These are phyloP conservation scores for Quercus wislizeni DNA, from an alignment of 306 rosid species.

Conservation along the genomic window DNA sequence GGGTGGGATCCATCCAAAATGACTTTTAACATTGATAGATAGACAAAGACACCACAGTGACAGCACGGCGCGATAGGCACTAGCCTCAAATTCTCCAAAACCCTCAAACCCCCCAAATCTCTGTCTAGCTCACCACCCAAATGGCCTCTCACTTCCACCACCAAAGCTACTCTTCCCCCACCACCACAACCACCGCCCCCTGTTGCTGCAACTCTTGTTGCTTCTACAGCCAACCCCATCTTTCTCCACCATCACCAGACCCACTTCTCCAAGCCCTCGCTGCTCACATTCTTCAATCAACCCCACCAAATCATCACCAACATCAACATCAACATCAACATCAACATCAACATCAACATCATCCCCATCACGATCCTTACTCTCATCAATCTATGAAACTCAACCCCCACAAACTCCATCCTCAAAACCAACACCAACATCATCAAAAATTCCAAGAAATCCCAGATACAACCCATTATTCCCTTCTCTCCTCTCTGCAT, in stretches of 20 bases:
- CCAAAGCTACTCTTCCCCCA: constrained; percentile 22
- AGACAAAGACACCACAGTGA: too few species aligned
- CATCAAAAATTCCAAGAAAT: constrained; percentile 7
- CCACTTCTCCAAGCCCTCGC: constrained; percentile 55
- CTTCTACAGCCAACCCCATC: constrained; percentile 27
- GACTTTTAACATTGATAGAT: not conserved
- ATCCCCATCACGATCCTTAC: not conserved
- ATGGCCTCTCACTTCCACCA: constrained; percentile 63
- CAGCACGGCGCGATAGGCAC: too few species aligned
- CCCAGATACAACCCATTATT: not conserved
- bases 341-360: too few species aligned
- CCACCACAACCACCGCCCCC: constrained; percentile 24
- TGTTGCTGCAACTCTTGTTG: constrained; percentile 34
- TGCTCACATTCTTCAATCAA: constrained; percentile 42
- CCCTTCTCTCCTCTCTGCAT: constrained; percentile 52
- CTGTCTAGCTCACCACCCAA: not conserved
- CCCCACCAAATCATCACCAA: constrained; percentile 12
- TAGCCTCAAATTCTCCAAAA: not conserved
- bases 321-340: too few species aligned
- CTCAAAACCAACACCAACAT: constrained; percentile 16
- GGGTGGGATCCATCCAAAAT: too few species aligned
- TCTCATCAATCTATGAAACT: constrained; percentile 16
- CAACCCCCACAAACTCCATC: constrained; percentile 16
- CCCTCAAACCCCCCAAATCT: not conserved
- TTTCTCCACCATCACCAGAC: constrained; percentile 32